A percentile compares a stretch with the other conserved stretches of the same genome.
phyloP scores from a whole-genome alignment of 108 stramenopile genomes.

The Discostella pseudostelligera region DNA sequence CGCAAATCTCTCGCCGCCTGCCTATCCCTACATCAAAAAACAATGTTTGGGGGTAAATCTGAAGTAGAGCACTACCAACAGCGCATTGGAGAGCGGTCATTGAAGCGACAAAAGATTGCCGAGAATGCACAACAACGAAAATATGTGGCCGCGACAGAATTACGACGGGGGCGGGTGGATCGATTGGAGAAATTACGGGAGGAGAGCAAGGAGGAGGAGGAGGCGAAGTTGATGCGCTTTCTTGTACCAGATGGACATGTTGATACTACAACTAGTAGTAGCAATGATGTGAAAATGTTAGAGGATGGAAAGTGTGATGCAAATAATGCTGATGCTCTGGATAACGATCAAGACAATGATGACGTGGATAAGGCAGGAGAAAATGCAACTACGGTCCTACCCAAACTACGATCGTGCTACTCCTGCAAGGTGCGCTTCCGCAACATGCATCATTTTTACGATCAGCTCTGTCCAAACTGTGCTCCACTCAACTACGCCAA shows the following conservation, averaged over 20 bases:
- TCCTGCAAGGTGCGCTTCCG: conserved; percentile 82
- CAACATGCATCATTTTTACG: conserved; percentile 86
- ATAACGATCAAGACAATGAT: conserved; percentile 16
- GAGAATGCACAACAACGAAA: conserved; percentile 62
- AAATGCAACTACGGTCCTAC: conserved; percentile 36
- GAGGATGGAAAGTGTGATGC: conserved; percentile 23
- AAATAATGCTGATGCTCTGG: conserved; percentile 12
- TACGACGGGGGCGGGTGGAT: conserved; percentile 72
- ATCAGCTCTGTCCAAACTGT: conserved; percentile 85
- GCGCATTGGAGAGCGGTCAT: conserved; percentile 38
- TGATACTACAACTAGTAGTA: too few relatives aligned
- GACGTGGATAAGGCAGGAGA: conserved; percentile 5
- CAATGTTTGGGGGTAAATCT: conserved; percentile 64
- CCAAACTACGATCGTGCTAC: conserved; percentile 87
- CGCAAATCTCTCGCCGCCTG: conserved; percentile 71
- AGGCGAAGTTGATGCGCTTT: conserved; percentile 39
- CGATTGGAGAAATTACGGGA: conserved; percentile 52
- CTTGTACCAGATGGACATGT: conserved; percentile 86
- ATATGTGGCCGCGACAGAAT: conserved; percentile 65
- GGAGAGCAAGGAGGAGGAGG: conserved; percentile 69
- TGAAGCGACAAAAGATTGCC: conserved; percentile 75
- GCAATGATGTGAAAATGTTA: conserved; percentile 18
- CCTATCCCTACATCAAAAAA: conserved; percentile 58
- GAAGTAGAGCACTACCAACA: conserved; percentile 54
- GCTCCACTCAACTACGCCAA: conserved; percentile 82